Percentiles rank a stretch among this genome's conserved stretches.
These are phyloP conservation scores for Xerocomellus amylosporus DNA, from an alignment of 768 basidiomycete genomes.

Conservation along the genomic window DNA sequence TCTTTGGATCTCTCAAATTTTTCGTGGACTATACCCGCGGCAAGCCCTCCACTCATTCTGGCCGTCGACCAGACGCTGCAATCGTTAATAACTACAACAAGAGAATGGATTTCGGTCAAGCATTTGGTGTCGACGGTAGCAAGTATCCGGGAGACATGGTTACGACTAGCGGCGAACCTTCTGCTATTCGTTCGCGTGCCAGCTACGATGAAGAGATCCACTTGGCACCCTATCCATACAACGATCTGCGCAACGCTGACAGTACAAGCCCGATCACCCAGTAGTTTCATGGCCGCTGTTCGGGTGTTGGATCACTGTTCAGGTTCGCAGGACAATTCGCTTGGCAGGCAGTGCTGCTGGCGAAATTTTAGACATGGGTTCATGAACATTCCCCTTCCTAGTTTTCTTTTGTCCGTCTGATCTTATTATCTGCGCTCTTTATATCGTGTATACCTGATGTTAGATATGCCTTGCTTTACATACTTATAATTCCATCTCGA, in stretches of 20 bases:
- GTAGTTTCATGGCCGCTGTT: background rate
- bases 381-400: background rate
- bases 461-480: conserved; percentile 1
- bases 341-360: background rate
- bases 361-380: background rate
- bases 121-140: conserved; percentile 35
- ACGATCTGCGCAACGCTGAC: conserved; percentile 2
- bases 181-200: conserved; percentile 12
- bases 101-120: conserved; percentile 37
- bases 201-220: conserved; percentile 43
- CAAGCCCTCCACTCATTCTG: conserved; percentile 26
- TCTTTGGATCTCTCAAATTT: conserved; percentile 57
- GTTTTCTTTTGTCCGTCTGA: background rate
- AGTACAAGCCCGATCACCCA: conserved; percentile 4
- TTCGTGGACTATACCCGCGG: conserved; percentile 45
- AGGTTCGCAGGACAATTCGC: background rate
- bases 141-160: conserved; percentile 13
- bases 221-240: conserved; percentile 38
- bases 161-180: conserved; percentile 5
- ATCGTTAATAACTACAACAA: conserved; percentile 27
- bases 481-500: background rate
- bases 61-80: conserved; percentile 14
- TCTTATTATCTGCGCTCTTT: background rate
- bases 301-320: background rate
- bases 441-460: background rate